phyloP scores from a whole-genome alignment of 108 stramenopile genomes.

The Stephanodiscus minutulus region DNA sequence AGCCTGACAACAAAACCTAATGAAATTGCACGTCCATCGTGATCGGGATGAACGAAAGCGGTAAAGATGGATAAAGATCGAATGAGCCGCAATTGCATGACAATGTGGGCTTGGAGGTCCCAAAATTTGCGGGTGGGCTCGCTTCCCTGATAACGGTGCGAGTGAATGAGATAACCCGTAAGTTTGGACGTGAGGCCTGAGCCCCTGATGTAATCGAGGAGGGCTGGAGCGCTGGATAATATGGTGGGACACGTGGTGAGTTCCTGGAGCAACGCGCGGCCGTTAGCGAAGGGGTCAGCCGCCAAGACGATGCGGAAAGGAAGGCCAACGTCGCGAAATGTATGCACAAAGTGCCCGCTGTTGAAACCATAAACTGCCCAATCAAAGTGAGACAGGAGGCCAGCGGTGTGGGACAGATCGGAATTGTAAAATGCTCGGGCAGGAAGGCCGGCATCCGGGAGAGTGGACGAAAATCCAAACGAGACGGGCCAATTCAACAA shows the following conservation, averaged over 20 bases:
- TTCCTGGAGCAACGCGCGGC: background rate
- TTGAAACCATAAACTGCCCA: background rate
- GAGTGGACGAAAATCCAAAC: too few species aligned
- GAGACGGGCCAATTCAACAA: too few species aligned
- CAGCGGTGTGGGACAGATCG: background rate
- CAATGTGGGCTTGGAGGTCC: background rate
- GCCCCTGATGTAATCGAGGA: background rate
- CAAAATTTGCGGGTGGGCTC: background rate
- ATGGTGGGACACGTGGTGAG: background rate
- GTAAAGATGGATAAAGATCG: background rate
- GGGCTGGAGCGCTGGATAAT: background rate
- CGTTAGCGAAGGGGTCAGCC: background rate
- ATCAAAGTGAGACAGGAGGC: background rate
- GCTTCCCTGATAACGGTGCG: background rate
- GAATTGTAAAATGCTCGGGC: background rate
- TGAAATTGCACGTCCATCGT: background rate
- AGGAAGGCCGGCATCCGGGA: too few species aligned
- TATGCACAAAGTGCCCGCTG: background rate
- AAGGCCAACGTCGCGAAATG: background rate
- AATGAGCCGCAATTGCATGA: background rate
- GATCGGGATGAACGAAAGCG: constrained; percentile 6
- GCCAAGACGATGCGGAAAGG: background rate
- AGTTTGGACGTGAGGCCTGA: background rate
- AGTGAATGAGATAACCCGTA: background rate
- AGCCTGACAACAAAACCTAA: background rate